Evolutionary conservation across 1,284 basidiomycete species (phyloP).

Genomic region (Gymnopus androsaceus): DNA sequence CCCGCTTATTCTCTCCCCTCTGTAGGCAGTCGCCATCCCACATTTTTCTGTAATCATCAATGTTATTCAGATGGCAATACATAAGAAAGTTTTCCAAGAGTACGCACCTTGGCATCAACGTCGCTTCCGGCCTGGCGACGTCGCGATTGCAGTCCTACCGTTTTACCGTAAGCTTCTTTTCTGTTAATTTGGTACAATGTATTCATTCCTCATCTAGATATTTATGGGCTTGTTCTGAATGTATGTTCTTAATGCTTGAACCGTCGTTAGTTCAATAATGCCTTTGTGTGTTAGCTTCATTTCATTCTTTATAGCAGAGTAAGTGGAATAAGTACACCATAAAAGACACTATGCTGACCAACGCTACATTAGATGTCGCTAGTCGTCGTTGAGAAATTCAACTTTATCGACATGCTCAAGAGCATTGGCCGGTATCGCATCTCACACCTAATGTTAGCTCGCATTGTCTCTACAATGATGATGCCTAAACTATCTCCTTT

Average conservation of each 20-base stretch:
- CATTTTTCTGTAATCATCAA: constrained; percentile 64
- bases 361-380: constrained; percentile 46
- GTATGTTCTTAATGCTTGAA: constrained; percentile 33
- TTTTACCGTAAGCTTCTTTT: constrained; percentile 38
- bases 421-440: constrained; percentile 64
- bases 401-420: constrained; percentile 58
- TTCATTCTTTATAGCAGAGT: constrained; percentile 57
- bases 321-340: constrained; percentile 19
- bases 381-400: constrained; percentile 70
- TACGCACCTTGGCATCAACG: constrained; percentile 35
- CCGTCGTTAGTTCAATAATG: neutral
- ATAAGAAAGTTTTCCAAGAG: constrained; percentile 43
- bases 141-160: constrained; percentile 48
- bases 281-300: constrained; percentile 42
- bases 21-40: constrained; percentile 63
- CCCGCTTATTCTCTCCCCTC: neutral
- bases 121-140: constrained; percentile 56
- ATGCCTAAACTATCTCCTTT: constrained; percentile 5
- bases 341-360: neutral
- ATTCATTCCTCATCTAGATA: constrained; percentile 42
- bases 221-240: constrained; percentile 62
- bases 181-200: neutral
- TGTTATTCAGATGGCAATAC: constrained; percentile 56
- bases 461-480: neutral
- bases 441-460: constrained; percentile 58